Base-by-base conservation (phyloP, 1,284 basidiomycete genomes). In the Kwoniella shivajii region DNA sequence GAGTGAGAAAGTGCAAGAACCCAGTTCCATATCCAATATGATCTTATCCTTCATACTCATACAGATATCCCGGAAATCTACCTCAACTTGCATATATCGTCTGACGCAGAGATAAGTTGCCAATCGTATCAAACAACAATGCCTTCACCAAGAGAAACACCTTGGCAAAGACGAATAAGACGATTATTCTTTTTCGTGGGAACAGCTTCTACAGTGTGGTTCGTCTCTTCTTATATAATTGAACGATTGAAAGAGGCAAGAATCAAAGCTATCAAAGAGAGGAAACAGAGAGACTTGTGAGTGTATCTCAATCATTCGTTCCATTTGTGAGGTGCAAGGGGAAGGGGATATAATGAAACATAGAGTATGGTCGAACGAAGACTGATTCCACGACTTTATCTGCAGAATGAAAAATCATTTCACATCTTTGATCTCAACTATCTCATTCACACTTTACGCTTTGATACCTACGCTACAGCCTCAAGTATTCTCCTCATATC, bases 401-500 rank as follows among this genome's bases (percentile, higher is more conserved):
- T 20, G 18, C 31, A 78, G 77, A 30, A 61, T 78, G 48, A 76
- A 74, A 59, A 66, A 69, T 10, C 74, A 77, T 63, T 78, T 77
- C 54, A 73, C 71, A 3, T 70, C 74, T 9, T 62, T 76, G 4
- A 58, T 75, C 47, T 75, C 73, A 13, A 77, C 72, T 5, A 73
- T 77, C 26, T 73, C 72, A 18, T 75, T 75, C 61, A 78, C 77
- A 2, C 67, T 78, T 38, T 78, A 78, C 46, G 76, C 76, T 11
- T 68, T 78, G 10, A 59, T 78, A 2, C 77, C 77, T 11, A 78
- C 74, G 0, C 63, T 78, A 24, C 67, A 70, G 27, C 69, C 71
- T 1, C 73, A 75, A 45, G 60, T 78, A 4, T 63, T 69, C 36
- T 64, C 61, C 1, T 66, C 64, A 3, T 75, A 75, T 54, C 67